A percentile compares a stretch with the other conserved stretches of the same genome.
Evolutionary conservation across 805 yeast species (phyloP).

Genomic region (Tetrapisispora nanseiensis): DNA sequence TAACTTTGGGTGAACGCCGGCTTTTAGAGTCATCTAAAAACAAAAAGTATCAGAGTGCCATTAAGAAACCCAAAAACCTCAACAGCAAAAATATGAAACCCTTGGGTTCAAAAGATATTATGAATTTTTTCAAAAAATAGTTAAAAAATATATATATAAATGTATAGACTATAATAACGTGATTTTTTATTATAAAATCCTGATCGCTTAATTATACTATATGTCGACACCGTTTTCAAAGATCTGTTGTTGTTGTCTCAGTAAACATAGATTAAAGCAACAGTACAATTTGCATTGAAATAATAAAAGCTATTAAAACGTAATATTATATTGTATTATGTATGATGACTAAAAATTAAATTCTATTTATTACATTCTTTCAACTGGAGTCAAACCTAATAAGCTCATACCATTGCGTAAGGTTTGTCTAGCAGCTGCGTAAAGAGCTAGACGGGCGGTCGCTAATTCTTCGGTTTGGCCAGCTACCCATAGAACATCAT

Average conservation of each 20-base stretch:
- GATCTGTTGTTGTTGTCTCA: too few relatives aligned
- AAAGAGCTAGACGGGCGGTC: constrained; percentile 83
- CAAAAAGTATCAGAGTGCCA: neutral
- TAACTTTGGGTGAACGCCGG: constrained; percentile 24
- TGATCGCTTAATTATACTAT: too few relatives aligned
- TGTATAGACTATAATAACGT: too few relatives aligned
- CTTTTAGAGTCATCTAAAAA: constrained; percentile 12
- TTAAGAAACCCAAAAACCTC: neutral
- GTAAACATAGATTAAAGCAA: too few relatives aligned
- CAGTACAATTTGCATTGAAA: too few relatives aligned
- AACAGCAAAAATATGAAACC: neutral
- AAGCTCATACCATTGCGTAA: constrained; percentile 81
- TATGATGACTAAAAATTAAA: neutral
- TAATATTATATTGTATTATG: neutral
- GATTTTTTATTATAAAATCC: too few relatives aligned
- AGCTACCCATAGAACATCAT: constrained; percentile 92
- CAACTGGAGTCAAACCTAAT: constrained; percentile 94
- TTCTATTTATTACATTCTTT: constrained; percentile 65
- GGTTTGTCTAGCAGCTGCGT: constrained; percentile 82
- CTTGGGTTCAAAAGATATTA: neutral
- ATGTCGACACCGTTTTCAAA: too few relatives aligned
- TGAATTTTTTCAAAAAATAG: constrained; percentile 1
- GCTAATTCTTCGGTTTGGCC: constrained; percentile 87
- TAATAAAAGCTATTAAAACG: too few relatives aligned
- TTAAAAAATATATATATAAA: too few relatives aligned